These are phyloP conservation scores for Penicillium oxalicum DNA, from an alignment of 2,329 filamentous ascomycete species.

Conservation along the genomic window DNA sequence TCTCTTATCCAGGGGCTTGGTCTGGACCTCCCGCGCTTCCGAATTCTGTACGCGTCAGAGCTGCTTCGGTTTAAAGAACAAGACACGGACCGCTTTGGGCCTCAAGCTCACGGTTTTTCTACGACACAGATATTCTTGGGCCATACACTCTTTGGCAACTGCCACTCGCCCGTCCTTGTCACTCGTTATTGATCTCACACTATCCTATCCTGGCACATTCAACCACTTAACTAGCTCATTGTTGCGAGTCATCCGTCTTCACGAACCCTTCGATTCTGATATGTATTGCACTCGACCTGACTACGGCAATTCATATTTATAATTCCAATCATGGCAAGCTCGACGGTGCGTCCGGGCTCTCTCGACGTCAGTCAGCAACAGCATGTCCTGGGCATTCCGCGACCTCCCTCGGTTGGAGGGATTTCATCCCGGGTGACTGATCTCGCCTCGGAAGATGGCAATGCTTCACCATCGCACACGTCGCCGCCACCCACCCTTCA, in stretches of 20 bases:
- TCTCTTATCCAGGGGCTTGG: conserved; percentile 14
- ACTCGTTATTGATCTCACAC: conserved; percentile 9
- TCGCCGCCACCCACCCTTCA: conserved; percentile 49
- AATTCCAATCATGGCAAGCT: conserved; percentile 18
- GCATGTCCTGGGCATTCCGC: conserved; percentile 48
- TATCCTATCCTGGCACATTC: not conserved
- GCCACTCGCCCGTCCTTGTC: conserved; percentile 2
- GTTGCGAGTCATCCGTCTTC: no score
- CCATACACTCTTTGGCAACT: no score
- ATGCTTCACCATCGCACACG: conserved; percentile 32
- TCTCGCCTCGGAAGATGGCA: conserved; percentile 48
- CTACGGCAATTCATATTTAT: no score
- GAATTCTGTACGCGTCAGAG: conserved; percentile 11
- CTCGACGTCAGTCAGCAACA: conserved; percentile 43
- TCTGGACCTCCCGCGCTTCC: conserved; percentile 7
- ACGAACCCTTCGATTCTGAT: no score
- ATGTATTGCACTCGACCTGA: no score
- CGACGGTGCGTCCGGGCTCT: conserved; percentile 28
- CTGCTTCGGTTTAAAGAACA: not conserved
- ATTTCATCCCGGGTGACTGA: conserved; percentile 70
- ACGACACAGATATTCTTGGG: not conserved
- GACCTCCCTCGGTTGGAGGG: conserved; percentile 35
- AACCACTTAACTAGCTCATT: no score
- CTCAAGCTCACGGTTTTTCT: conserved; percentile 4
- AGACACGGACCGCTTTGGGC: not conserved